phyloP scores from a whole-genome alignment of 352 stramenopile species.

The Globisporangium parvum region DNA sequence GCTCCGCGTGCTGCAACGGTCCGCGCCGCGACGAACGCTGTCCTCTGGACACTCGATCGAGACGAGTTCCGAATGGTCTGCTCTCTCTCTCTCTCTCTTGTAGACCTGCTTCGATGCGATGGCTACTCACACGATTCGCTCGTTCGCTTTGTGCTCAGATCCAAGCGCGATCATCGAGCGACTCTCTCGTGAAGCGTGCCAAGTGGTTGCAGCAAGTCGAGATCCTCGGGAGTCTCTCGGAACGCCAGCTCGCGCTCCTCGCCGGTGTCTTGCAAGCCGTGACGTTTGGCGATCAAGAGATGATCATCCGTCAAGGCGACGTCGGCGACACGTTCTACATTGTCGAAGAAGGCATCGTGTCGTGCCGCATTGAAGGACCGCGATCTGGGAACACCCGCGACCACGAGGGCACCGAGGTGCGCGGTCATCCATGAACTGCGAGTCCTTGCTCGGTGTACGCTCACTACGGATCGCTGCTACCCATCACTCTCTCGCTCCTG shows the following conservation, averaged over 20 bases:
- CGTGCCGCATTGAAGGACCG: constrained; percentile 46
- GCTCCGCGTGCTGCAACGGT: constrained; percentile 89
- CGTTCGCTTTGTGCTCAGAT: constrained; percentile 21
- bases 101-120: constrained; percentile 3
- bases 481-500: neutral
- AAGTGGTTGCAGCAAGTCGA: constrained; percentile 71
- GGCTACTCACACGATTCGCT: neutral
- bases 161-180: constrained; percentile 64
- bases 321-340: constrained; percentile 81
- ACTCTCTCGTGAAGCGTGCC: constrained; percentile 67
- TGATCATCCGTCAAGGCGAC: constrained; percentile 81
- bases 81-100: neutral
- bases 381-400: neutral
- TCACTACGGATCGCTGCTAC: too few species aligned
- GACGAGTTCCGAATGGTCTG: constrained; percentile 76
- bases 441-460: neutral
- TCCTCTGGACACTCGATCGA: constrained; percentile 87
- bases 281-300: constrained; percentile 63
- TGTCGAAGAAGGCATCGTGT: constrained; percentile 63
- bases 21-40: constrained; percentile 79
- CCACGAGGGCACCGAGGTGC: constrained; percentile 5
- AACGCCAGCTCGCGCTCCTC: constrained; percentile 59
- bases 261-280: constrained; percentile 54
- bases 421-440: neutral
- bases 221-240: constrained; percentile 58